A percentile compares a stretch with the other conserved stretches of the same genome.
Conservation (phyloP, 495 filamentous ascomycete species). For the Neurospora sp. region DNA sequence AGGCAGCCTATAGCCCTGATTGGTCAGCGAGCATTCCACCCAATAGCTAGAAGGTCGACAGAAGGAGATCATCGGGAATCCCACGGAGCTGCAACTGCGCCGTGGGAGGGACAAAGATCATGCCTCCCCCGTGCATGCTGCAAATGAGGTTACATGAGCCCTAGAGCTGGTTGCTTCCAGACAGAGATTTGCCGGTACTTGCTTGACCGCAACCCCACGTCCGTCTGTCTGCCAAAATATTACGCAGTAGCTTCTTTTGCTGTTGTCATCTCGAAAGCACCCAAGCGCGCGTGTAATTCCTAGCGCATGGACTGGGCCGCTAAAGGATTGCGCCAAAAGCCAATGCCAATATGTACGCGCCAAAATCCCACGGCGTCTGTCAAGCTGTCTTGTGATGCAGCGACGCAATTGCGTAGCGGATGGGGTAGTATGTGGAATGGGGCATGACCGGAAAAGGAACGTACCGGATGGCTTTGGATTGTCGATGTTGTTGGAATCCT, state of each 20-base stretch:
- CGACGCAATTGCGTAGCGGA: background rate
- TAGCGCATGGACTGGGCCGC: background rate
- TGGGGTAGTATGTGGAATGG: background rate
- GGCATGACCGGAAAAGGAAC: background rate
- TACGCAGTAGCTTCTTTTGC: conserved; percentile 4
- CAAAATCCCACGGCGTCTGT: background rate
- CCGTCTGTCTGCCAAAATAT: background rate
- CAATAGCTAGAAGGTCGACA: background rate
- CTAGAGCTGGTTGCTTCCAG: background rate
- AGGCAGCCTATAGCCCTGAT: conserved; percentile 4
- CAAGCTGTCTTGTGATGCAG: background rate
- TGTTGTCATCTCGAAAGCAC: background rate
- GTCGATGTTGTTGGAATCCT: background rate
- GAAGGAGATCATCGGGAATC: conserved; percentile 2
- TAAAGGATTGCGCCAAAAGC: background rate
- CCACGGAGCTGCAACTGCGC: background rate
- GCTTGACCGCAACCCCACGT: background rate
- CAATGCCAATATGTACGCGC: background rate
- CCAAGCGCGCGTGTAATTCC: background rate
- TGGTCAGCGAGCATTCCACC: conserved; percentile 1
- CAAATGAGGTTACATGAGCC: conserved; percentile 5
- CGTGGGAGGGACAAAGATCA: background rate
- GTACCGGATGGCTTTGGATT: background rate
- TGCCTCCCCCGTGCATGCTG: conserved; percentile 4
- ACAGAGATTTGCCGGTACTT: background rate